Base-by-base conservation (phyloP, 306 rosid species). In the Lathyrus sativus region DNA sequence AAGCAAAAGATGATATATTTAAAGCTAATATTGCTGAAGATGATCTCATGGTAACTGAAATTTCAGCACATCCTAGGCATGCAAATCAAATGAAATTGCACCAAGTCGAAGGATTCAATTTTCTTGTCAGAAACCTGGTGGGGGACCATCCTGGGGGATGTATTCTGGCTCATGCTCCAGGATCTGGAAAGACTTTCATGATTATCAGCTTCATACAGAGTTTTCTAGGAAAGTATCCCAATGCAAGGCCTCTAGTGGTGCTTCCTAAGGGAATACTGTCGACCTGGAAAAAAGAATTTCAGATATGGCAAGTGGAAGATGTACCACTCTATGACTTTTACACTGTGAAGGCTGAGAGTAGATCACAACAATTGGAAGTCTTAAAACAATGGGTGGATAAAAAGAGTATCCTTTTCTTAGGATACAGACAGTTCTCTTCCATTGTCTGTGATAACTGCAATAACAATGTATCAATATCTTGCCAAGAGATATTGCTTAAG, bases 171-270 rank as follows among this genome's bases (percentile, higher is more conserved):
- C 96, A 93, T 67, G 99, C 97, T 67, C 99, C 97, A 6, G 99
- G 97, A 29, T 93, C 99, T 50, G 99, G 99, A 26, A 93, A 93
- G 62, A 93, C 97, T 3, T 93, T 93, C 61, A 93, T 93, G 99
- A 90, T 93, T 19, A 93, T 93, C 70, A 93, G 99, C 80, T 93
- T 93, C 80, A 80, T 93, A 85, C 99, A 90, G 69, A 93, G 99
- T 75, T 93, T 93, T 74, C 79, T 93, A 7, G 99, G 90, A 1
- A 90, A 85, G 82, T 90, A 90, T 77, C 97, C 96, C 11, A 61
- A 75, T 79, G 99, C 87, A 10, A 80, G 95, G 78, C 96, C 99
- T 0, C 82, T 93, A 15, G 96, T 93, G 74, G 88, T 93, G 77
- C 99, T 93, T 76, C 97, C 99, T 2, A 90, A 93, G 81, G 97